These are phyloP conservation scores for Carallia brachiata DNA, from an alignment of 345 rosid species.

Conservation along the genomic window DNA sequence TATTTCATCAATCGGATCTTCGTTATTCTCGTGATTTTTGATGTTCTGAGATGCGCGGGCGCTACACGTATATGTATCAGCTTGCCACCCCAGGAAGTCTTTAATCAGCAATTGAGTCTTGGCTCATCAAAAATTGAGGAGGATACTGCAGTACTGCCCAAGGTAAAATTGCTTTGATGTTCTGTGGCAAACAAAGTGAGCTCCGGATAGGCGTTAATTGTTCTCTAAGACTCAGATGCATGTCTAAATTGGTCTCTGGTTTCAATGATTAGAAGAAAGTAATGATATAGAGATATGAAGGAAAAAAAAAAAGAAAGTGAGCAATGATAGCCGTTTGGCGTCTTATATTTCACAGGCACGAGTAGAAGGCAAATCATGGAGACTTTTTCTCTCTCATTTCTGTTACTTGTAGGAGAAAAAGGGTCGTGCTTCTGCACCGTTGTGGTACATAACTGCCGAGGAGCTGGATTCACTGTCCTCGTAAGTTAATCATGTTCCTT, in stretches of 20 bases:
- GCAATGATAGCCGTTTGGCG: neutral
- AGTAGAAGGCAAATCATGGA: neutral
- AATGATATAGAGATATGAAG: too few species aligned
- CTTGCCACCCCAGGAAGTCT: constrained; percentile 34
- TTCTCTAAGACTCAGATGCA: too few species aligned
- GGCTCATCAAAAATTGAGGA: constrained; percentile 41
- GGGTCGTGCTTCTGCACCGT: constrained; percentile 62
- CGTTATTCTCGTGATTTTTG: neutral
- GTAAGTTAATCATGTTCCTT: constrained; percentile 40
- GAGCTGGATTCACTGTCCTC: constrained; percentile 72
- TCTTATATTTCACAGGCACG: neutral
- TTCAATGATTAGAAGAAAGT: too few species aligned
- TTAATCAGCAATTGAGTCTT: constrained; percentile 27
- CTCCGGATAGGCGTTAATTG: too few species aligned
- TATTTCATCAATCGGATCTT: neutral
- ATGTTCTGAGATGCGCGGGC: constrained; percentile 6
- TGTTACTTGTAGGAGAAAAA: constrained; percentile 69
- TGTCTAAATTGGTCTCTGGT: too few species aligned
- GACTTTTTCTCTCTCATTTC: neutral
- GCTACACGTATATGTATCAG: constrained; percentile 31
- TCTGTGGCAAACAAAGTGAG: too few species aligned
- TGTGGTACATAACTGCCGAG: constrained; percentile 65
- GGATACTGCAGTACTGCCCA: constrained; percentile 51
- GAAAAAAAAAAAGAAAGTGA: too few species aligned
- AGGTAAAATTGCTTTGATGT: constrained; percentile 37